Evolutionary conservation across 306 rosid genomes (phyloP), one percentile per base, ranked within the genome.

Genomic region (Quercus rubra): DNA sequence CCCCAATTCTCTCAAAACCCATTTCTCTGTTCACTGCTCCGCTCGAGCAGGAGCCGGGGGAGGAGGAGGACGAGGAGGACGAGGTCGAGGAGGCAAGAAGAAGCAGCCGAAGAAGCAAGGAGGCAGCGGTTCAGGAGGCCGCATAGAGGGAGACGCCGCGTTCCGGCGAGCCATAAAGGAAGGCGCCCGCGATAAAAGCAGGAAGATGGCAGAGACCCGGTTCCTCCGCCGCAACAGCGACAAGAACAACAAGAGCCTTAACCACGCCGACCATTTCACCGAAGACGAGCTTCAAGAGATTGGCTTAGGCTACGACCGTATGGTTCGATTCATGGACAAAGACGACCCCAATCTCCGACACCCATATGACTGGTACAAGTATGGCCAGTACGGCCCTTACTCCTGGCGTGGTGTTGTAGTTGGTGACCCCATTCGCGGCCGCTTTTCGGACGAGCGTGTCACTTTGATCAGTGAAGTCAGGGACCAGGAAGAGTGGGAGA

Each of bases 331-430:
- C 79, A 95, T 95, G 97, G 91, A 88, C 30, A 95, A 92, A 84
- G 94, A 92, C 83, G 98, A 95, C 81, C 98, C 97, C 18, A 92
- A 90, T 79, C 46, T 92, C 63, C 91, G 92, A n/a, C 90, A 91
- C 87, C 97, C 96, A 0, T 19, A 89, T 61, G 98, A 95, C 74
- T 92, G 98, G 99, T 95, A 90, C 86, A 95, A 92, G 75, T 91
- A 95, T 82, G 98, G 99, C 57, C 81, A 95, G 77, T 95, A 71
- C 58, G 98, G 97, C 31, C 98, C 99, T 14, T 95, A 70, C 76
- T 87, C 97, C 49, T 92, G 98, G 97, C 91, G 97, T 5, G 99
- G 96, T n/a, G 80, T 95, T 33, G 98, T 95, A 14, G 79, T 92
- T 0, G 97, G 99, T 2, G 94, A 95, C 18, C 98, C 96, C 0